Conservation (phyloP, 495 filamentous ascomycete genomes). For the Arthonia radiata region DNA sequence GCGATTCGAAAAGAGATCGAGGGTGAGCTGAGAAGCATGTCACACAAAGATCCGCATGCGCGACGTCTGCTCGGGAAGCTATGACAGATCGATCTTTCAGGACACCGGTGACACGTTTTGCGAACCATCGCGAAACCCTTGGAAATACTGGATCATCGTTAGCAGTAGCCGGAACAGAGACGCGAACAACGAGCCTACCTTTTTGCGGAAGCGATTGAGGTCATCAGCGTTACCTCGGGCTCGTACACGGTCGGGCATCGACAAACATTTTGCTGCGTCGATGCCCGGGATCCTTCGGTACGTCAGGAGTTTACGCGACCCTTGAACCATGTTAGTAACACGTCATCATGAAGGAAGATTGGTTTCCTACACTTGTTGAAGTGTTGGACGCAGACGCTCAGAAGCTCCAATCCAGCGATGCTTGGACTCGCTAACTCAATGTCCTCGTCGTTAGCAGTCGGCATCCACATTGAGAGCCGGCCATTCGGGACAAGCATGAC, state of each 20-base stretch:
- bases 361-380: conserved; percentile 61
- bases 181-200: conserved; percentile 1
- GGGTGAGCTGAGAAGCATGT: conserved; percentile 17
- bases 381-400: conserved; percentile 54
- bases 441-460: conserved; percentile 55
- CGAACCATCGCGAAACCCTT: conserved; percentile 3
- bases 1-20: conserved; percentile 36
- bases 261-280: conserved; percentile 4
- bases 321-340: conserved; percentile 14
- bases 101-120: background rate
- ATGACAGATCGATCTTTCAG: background rate
- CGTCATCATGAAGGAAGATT: background rate
- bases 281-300: conserved; percentile 50
- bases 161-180: background rate
- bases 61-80: background rate
- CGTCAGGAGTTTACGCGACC: conserved; percentile 69
- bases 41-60: background rate
- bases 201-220: conserved; percentile 11
- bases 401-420: conserved; percentile 52
- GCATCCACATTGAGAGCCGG: conserved; percentile 88
- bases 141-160: conserved; percentile 2
- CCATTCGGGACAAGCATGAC: conserved; percentile 59
- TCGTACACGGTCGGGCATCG: conserved; percentile 1
- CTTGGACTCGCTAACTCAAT: conserved; percentile 49
- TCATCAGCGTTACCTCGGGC: conserved; percentile 7